phyloP scores from a whole-genome alignment of 1,139 yeast species.

The Meyerozyma sp. region DNA sequence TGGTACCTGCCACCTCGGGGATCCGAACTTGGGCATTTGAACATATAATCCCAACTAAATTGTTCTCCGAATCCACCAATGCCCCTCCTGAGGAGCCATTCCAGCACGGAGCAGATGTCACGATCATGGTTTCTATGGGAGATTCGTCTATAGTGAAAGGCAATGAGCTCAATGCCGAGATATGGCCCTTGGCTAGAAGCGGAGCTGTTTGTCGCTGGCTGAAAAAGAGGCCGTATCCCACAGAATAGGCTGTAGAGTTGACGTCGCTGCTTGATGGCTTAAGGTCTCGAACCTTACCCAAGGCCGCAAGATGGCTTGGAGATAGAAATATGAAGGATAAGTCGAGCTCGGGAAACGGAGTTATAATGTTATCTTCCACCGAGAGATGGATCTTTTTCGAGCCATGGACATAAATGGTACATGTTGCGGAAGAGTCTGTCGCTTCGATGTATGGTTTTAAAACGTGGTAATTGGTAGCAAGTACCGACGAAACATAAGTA shows the following conservation, averaged over 20 bases:
- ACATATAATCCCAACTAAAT: conserved; percentile 53
- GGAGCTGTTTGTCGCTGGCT: conserved; percentile 24
- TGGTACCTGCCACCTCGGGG: conserved; percentile 10
- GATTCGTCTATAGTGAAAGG: conserved; percentile 7
- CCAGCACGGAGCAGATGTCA: conserved; percentile 65
- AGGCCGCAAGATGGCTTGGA: neutral
- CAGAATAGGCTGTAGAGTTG: conserved; percentile 40
- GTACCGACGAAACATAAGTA: neutral
- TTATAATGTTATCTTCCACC: neutral
- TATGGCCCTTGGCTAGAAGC: conserved; percentile 39
- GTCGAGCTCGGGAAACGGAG: neutral
- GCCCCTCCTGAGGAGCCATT: conserved; percentile 79
- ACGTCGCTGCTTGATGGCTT: conserved; percentile 4
- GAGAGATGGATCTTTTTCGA: neutral
- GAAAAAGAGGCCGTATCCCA: conserved; percentile 56
- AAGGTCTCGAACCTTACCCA: neutral
- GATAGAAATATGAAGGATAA: neutral
- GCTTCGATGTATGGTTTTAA: neutral
- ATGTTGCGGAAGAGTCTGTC: neutral
- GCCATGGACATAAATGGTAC: neutral
- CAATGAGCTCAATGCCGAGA: conserved; percentile 22
- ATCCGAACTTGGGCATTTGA: conserved; percentile 48
- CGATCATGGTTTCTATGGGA: conserved; percentile 27
- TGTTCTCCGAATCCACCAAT: conserved; percentile 28
- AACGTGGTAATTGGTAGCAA: neutral